A percentile compares a stretch with the other conserved stretches of the same genome.
phyloP scores from a whole-genome alignment of 1,139 yeast species.

The Sugiyamaella xylanicola region DNA sequence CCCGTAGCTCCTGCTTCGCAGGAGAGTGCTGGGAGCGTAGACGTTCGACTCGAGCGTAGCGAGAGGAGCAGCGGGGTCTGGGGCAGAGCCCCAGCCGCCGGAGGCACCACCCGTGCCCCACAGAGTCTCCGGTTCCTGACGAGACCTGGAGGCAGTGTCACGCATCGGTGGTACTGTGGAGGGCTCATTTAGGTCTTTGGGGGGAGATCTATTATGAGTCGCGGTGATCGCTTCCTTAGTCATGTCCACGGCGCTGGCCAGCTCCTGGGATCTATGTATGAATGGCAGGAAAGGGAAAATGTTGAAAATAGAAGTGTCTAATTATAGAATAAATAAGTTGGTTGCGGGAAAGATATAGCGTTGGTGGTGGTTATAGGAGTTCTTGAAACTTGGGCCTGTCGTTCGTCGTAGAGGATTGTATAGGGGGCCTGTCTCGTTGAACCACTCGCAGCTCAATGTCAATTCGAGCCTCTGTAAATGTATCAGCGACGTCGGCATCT shows the following conservation, averaged over 20 bases:
- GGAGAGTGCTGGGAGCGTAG: too few relatives aligned
- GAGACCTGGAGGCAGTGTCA: too few relatives aligned
- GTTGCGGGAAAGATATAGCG: too few relatives aligned
- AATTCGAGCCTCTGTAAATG: slow-evolving; percentile 31
- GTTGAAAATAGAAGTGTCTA: too few relatives aligned
- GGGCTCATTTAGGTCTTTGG: not conserved
- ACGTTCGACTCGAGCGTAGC: too few relatives aligned
- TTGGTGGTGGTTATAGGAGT: slow-evolving; percentile 13
- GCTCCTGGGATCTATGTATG: too few relatives aligned
- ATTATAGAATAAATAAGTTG: not conserved
- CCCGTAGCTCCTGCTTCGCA: too few relatives aligned
- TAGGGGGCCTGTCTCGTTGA: slow-evolving; percentile 6
- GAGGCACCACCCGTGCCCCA: too few relatives aligned
- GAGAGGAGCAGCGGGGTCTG: too few relatives aligned
- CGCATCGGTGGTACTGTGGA: not conserved
- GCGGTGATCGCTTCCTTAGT: not conserved
- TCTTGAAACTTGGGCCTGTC: slow-evolving; percentile 16
- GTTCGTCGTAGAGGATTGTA: not conserved
- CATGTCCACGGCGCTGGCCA: not conserved
- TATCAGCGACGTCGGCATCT: slow-evolving; percentile 41
- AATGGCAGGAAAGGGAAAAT: too few relatives aligned
- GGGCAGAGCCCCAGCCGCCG: too few relatives aligned
- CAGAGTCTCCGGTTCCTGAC: too few relatives aligned
- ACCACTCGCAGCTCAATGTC: slow-evolving; percentile 25
- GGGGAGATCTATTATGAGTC: not conserved